These are phyloP conservation scores for Tagetes erecta DNA, from an alignment of 129 eudicot genomes.

Conservation along the genomic window DNA sequence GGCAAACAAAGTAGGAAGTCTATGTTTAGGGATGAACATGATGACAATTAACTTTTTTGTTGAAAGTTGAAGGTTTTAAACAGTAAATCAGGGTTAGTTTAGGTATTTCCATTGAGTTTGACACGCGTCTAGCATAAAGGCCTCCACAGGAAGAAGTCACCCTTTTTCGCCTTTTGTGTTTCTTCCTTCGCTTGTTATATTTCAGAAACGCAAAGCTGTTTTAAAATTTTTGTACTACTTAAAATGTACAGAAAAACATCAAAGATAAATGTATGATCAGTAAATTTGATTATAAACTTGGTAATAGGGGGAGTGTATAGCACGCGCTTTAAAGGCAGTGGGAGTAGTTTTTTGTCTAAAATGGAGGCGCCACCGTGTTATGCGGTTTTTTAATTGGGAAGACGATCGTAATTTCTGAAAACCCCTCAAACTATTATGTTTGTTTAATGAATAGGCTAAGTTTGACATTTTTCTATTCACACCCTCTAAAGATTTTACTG, in stretches of 20 bases:
- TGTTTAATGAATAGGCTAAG: neutral
- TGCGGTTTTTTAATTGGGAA: neutral
- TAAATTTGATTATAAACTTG: neutral
- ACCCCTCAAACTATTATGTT: neutral
- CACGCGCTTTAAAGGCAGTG: slow-evolving; percentile 14
- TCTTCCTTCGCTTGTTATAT: no score
- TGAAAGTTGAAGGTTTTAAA: no score
- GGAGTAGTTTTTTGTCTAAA: slow-evolving; percentile 6
- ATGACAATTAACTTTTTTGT: no score
- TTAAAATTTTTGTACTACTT: neutral
- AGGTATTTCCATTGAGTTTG: no score
- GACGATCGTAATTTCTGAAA: neutral
- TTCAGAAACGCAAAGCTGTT: neutral
- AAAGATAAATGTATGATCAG: neutral
- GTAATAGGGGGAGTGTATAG: neutral
- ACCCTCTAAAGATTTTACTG: slow-evolving; percentile 4
- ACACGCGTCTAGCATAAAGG: no score
- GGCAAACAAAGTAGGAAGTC: neutral
- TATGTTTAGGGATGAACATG: neutral
- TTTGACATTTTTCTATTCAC: neutral
- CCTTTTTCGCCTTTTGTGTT: no score
- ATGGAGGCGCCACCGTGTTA: slow-evolving; percentile 22
- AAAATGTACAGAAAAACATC: neutral
- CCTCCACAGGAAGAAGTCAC: no score
- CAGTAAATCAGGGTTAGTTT: no score